Evolutionary conservation across 2,329 filamentous ascomycete genomes (phyloP).

Genomic region (Xylariaceae sp.): DNA sequence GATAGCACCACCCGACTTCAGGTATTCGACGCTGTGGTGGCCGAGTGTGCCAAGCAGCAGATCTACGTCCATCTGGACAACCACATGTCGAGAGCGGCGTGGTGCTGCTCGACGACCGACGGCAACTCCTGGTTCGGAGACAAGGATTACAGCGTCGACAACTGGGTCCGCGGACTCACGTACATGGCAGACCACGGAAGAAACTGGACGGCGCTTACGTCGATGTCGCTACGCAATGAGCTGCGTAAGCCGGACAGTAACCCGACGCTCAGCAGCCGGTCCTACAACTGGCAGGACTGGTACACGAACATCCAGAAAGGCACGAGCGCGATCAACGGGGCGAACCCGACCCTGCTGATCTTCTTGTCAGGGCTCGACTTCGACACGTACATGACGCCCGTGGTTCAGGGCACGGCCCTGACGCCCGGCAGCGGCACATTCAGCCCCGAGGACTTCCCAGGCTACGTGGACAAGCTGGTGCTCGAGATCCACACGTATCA

Average conservation of each 20-base stretch:
- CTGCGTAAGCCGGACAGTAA: conserved; percentile 48
- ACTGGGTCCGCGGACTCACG: conserved; percentile 61
- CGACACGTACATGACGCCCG: conserved; percentile 56
- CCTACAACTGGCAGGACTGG: conserved; percentile 61
- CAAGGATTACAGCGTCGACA: conserved; percentile 57
- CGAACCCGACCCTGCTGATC: conserved; percentile 56
- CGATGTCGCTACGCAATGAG: conserved; percentile 59
- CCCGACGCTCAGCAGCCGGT: conserved; percentile 35
- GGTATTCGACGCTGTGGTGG: conserved; percentile 65
- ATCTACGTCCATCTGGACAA: conserved; percentile 65
- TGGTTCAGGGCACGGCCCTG: conserved; percentile 52
- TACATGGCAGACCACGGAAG: conserved; percentile 64
- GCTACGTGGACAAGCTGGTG: conserved; percentile 57
- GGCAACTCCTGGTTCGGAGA: conserved; percentile 67
- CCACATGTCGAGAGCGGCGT: conserved; percentile 60
- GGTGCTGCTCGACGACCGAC: conserved; percentile 59
- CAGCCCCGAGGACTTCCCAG: conserved; percentile 48
- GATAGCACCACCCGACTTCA: conserved; percentile 50
- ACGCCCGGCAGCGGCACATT: conserved; percentile 51
- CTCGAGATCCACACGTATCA: conserved; percentile 66
- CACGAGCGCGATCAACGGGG: conserved; percentile 51
- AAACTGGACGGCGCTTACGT: conserved; percentile 50
- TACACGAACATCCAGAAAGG: conserved; percentile 54
- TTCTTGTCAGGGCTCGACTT: conserved; percentile 62
- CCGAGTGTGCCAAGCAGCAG: conserved; percentile 56